Percentiles rank a stretch among this genome's conserved stretches.
Evolutionary conservation across 225 moss, liverwort and hornwort species (phyloP).

Genomic region (Sphagnum contortum): DNA sequence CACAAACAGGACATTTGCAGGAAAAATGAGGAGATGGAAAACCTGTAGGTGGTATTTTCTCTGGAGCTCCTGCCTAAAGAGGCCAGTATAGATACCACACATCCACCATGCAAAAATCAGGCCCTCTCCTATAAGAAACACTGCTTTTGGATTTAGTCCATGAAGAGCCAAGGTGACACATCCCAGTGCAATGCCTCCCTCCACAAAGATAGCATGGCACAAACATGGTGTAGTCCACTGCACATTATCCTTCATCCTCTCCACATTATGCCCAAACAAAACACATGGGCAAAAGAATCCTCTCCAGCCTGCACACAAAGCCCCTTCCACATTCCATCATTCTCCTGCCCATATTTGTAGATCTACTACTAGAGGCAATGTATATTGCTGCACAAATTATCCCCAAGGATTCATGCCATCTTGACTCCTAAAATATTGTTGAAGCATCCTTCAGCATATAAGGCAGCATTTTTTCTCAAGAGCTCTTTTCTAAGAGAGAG

Average conservation of each 20-base stretch:
- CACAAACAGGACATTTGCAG: too few species aligned
- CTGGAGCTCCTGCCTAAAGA: slow-evolving; percentile 59
- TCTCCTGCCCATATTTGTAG: too few species aligned
- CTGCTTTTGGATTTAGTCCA: slow-evolving; percentile 40
- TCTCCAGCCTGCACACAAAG: slow-evolving; percentile 41
- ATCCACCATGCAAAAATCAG: slow-evolving; percentile 65
- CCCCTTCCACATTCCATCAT: background rate
- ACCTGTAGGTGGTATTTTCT: slow-evolving; percentile 63
- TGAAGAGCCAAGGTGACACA: slow-evolving; percentile 39
- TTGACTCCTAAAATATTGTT: too few species aligned
- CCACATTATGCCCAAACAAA: slow-evolving; percentile 49
- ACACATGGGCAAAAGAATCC: slow-evolving; percentile 57
- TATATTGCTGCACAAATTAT: too few species aligned
- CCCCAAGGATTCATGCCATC: too few species aligned
- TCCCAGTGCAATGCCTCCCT: slow-evolving; percentile 51
- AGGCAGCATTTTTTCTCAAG: too few species aligned
- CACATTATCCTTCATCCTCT: slow-evolving; percentile 52
- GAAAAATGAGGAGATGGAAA: background rate
- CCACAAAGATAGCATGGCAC: slow-evolving; percentile 52
- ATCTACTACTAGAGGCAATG: too few species aligned
- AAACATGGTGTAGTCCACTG: slow-evolving; percentile 55
- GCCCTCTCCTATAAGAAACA: slow-evolving; percentile 49
- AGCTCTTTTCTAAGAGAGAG: too few species aligned
- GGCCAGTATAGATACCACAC: slow-evolving; percentile 60
- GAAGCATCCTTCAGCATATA: too few species aligned